Conservation (phyloP, 352 stramenopile genomes). For the Elongisporangium undulatum region DNA sequence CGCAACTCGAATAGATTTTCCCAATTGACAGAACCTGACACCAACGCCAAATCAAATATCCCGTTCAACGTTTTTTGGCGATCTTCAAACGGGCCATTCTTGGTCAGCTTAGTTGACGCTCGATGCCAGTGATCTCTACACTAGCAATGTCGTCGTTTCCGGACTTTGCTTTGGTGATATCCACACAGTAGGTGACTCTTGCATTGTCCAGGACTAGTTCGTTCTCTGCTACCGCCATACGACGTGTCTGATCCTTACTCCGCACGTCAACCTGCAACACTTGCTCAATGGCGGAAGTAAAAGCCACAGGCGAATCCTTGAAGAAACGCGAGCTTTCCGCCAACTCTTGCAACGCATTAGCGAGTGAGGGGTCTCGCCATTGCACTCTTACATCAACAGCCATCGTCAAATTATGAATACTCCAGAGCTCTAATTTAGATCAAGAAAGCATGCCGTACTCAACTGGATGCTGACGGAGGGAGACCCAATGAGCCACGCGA, state of each 20-base stretch:
- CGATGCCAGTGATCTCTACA: not conserved
- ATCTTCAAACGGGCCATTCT: not conserved
- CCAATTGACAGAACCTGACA: not conserved
- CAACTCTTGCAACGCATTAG: constrained; percentile 21
- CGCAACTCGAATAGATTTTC: not conserved
- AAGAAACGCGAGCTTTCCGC: constrained; percentile 46
- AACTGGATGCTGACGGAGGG: constrained; percentile 24
- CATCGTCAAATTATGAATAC: not conserved
- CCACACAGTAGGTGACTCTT: constrained; percentile 36
- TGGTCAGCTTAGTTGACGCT: not conserved
- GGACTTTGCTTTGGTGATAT: not conserved
- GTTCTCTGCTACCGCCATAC: constrained; percentile 32
- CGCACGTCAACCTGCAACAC: constrained; percentile 70
- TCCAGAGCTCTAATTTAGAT: not conserved
- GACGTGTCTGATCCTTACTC: constrained; percentile 68
- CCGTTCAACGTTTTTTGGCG: not conserved
- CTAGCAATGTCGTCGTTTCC: not conserved
- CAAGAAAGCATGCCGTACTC: constrained; percentile 20
- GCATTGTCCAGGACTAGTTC: constrained; percentile 57
- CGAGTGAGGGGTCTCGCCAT: constrained; percentile 29
- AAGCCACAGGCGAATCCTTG: constrained; percentile 13
- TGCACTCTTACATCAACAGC: constrained; percentile 21
- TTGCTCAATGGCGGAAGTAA: constrained; percentile 52
- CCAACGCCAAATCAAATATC: not conserved
- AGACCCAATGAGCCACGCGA: constrained; percentile 34